These are phyloP conservation scores for Tilletia setariae DNA, from an alignment of 1,284 basidiomycete species.

Conservation along the genomic window DNA sequence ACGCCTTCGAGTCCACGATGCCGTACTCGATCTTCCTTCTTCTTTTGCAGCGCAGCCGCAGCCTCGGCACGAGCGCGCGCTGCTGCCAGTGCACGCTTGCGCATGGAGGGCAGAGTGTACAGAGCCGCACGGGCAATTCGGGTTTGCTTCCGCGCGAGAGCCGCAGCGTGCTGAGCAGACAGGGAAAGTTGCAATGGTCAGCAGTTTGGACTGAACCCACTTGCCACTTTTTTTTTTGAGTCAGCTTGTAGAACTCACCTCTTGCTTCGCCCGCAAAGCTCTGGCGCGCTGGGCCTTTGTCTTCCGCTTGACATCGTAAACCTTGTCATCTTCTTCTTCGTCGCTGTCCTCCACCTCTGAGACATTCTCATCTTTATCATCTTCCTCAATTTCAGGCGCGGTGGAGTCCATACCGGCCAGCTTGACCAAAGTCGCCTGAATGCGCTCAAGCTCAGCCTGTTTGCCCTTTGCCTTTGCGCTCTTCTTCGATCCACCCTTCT, in stretches of 20 bases:
- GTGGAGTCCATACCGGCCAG: constrained; percentile 16
- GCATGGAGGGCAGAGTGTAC: constrained; percentile 29
- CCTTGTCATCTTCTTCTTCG: constrained; percentile 17
- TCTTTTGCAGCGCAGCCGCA: constrained; percentile 23
- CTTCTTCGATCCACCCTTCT: constrained; percentile 22
- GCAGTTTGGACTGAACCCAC: too few relatives aligned
- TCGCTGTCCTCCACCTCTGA: constrained; percentile 17
- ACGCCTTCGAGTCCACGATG: constrained; percentile 34
- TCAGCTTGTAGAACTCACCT: constrained; percentile 16
- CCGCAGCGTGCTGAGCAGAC: constrained; percentile 19
- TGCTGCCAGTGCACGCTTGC: constrained; percentile 20
- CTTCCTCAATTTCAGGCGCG: constrained; percentile 18
- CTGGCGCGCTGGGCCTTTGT: constrained; percentile 31
- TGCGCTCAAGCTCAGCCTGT: constrained; percentile 4
- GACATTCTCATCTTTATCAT: not conserved
- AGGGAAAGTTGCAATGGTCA: not conserved
- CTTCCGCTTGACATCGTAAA: constrained; percentile 33
- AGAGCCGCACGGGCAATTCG: constrained; percentile 31
- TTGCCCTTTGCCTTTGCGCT: constrained; percentile 3
- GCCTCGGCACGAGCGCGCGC: constrained; percentile 25
- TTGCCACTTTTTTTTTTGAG: too few relatives aligned
- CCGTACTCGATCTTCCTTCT: constrained; percentile 27
- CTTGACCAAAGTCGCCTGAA: not conserved
- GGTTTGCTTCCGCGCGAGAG: constrained; percentile 27
- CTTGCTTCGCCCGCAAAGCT: constrained; percentile 30